Evolutionary conservation across 2,329 filamentous ascomycete species (phyloP), one percentile per base, ranked within the genome.

Genomic region (Westerdykella ornata): DNA sequence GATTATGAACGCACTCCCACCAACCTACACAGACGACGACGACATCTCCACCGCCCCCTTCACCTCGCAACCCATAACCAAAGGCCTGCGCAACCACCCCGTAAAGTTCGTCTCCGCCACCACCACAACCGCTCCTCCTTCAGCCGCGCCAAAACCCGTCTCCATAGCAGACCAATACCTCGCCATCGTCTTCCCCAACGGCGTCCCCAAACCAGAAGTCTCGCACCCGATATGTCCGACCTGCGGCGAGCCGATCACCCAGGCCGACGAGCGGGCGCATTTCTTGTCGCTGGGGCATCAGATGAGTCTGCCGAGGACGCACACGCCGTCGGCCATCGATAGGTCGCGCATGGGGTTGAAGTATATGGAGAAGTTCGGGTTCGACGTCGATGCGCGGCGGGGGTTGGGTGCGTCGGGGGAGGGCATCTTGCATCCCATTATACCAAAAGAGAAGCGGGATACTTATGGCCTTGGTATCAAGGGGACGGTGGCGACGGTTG

Each of bases 351-450:
- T 85, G 72, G 85, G 85, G 0, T 68, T 88, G 5, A 69, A 75
- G 4, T 77, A 84, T 19, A 73, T 89, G 22, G 71, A 78, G 39
- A 72, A 77, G 0, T 76, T 84, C 44, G 85, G 85, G 19, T 89
- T 84, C 80, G 81, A 89, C 52, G 82, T 84, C 0, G 85, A 89
- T 63, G 72, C 78, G 19, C 72, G 87, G 2, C 65, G 69, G 13
- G 89, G 89, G 0, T 72, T 96, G 0, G 89, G 89, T 0, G 76
- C 76, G 8, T 67, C 70, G 2, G 81, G 84, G 1, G 68, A 74
- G 54, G 89, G 89, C 3, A 82, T 87, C 45, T 73, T 82, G 31
- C 82, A 81, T 49, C 89, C 89, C 1, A 72, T 96, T 47, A 88
- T 88, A 59, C 70, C 78, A 1, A 76, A 73, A 44, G 70, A 76